Conservation (phyloP, 371 early-diverging fungal genomes). For the Choanephora cucurbitarum region DNA sequence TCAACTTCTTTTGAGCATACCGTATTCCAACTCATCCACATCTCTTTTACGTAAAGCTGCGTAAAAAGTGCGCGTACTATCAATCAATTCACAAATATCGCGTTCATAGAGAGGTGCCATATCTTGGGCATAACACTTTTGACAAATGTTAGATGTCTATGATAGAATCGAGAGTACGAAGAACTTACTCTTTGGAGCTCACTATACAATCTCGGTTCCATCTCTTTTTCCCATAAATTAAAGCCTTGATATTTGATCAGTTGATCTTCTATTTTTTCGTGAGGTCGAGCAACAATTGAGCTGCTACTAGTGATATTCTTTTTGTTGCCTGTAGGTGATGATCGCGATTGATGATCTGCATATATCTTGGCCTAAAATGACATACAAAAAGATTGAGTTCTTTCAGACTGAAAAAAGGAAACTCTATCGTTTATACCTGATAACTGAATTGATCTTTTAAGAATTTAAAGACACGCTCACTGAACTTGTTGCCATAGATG, state of each 20-base stretch:
- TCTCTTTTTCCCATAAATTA: slow-evolving; percentile 89
- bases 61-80: slow-evolving; percentile 38
- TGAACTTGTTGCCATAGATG: slow-evolving; percentile 79
- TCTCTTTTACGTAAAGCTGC: slow-evolving; percentile 40
- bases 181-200: slow-evolving; percentile 78
- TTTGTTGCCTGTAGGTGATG: slow-evolving; percentile 40
- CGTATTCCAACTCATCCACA: slow-evolving; percentile 50
- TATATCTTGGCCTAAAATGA: slow-evolving; percentile 53
- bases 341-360: slow-evolving; percentile 53
- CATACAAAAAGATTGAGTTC: too few species aligned
- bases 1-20: slow-evolving; percentile 24
- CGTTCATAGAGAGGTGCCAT: slow-evolving; percentile 50
- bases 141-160: slow-evolving; percentile 2
- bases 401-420: neutral
- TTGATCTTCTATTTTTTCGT: slow-evolving; percentile 75
- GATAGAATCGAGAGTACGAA: neutral
- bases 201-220: slow-evolving; percentile 84
- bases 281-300: slow-evolving; percentile 51
- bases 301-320: slow-evolving; percentile 31
- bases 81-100: slow-evolving; percentile 51
- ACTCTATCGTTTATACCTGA: slow-evolving; percentile 57
- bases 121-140: slow-evolving; percentile 50
- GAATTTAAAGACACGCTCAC: slow-evolving; percentile 74
- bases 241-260: slow-evolving; percentile 84
- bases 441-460: slow-evolving; percentile 69